Evolutionary conservation across 2,329 filamentous ascomycete genomes (phyloP).

Genomic region (Blastomyces percursus): DNA sequence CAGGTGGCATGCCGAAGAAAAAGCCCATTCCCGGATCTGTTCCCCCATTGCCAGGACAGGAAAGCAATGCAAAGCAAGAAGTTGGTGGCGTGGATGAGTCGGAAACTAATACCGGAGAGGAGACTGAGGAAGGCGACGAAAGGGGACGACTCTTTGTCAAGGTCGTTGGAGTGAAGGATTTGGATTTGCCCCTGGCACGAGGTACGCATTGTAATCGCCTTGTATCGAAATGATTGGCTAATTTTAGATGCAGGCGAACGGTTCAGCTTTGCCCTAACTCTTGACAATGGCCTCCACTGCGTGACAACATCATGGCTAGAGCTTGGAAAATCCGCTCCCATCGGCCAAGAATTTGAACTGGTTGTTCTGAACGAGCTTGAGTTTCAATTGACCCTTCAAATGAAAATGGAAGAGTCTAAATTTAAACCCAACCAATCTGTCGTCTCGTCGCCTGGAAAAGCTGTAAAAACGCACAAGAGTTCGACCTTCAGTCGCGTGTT

Average conservation of each 20-base stretch:
- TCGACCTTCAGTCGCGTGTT: slow-evolving; percentile 88
- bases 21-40: slow-evolving; percentile 51
- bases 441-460: slow-evolving; percentile 49
- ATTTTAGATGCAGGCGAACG: slow-evolving; percentile 55
- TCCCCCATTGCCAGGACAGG: slow-evolving; percentile 77
- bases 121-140: slow-evolving; percentile 68
- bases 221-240: slow-evolving; percentile 14
- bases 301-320: slow-evolving; percentile 96
- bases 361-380: slow-evolving; percentile 97
- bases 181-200: slow-evolving; percentile 81
- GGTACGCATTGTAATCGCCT: slow-evolving; percentile 47
- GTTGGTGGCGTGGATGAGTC: slow-evolving; percentile 47
- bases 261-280: slow-evolving; percentile 86
- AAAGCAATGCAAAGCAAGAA: slow-evolving; percentile 59
- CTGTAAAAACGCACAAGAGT: slow-evolving; percentile 57
- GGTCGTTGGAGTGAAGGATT: slow-evolving; percentile 94
- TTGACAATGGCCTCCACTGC: slow-evolving; percentile 97
- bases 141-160: slow-evolving; percentile 91
- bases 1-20: slow-evolving; percentile 51
- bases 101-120: slow-evolving; percentile 47
- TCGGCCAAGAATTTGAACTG: slow-evolving; percentile 96
- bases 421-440: slow-evolving; percentile 38
- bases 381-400: slow-evolving; percentile 93
- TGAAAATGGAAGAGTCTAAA: slow-evolving; percentile 77
- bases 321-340: slow-evolving; percentile 79